Evolutionary conservation across 2,329 filamentous ascomycete species (phyloP), one percentile per base, ranked within the genome.

Genomic region (Penicillium sp.): DNA sequence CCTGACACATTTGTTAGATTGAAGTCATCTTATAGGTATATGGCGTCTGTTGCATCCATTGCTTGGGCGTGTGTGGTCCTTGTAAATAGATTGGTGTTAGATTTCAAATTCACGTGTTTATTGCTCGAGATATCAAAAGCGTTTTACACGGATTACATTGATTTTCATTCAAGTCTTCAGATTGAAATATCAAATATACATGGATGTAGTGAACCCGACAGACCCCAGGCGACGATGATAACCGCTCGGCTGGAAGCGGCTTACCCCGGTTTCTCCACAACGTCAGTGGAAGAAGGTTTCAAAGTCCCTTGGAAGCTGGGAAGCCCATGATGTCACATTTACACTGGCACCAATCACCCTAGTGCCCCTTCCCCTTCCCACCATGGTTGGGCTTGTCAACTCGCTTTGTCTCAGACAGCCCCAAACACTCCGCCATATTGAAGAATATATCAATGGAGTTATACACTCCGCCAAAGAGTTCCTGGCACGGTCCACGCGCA

Each of bases 401-500:
- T 2, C 50, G 4, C 52, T 60, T 56, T 10, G 45, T 54, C 47
- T 64, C 59, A 3, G 64, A 60, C 46, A 74, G 50, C 14, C 69
- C 70, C 46, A 73, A 58, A 40, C 70, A 72, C 18, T 67, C 65
- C 10, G 70, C 69, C 53, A 73, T 71, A 33, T 61, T 57, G 60
- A 69, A 72, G 56, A 72, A 72, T 37, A 73, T 64, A 40, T 73
- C 70, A 22, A 71, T 62, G 36, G 68, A 71, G 51, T 66, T 70
- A 48, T 66, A 71, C 4, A 70, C 67, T 34, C 69, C 69, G 4
- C 83, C 81, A 65, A 93, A 93, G 12, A 79, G 72, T 61, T 88
- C 84, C 68, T 89, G 84, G 72, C 88, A 92, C 5, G 88, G 88
- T 0, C 88, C 88, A 74, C 80, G 79, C 1, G 87, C 86, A 61